Evolutionary conservation across 2,329 filamentous ascomycete genomes (phyloP).

Genomic region (Penicillium sp.): DNA sequence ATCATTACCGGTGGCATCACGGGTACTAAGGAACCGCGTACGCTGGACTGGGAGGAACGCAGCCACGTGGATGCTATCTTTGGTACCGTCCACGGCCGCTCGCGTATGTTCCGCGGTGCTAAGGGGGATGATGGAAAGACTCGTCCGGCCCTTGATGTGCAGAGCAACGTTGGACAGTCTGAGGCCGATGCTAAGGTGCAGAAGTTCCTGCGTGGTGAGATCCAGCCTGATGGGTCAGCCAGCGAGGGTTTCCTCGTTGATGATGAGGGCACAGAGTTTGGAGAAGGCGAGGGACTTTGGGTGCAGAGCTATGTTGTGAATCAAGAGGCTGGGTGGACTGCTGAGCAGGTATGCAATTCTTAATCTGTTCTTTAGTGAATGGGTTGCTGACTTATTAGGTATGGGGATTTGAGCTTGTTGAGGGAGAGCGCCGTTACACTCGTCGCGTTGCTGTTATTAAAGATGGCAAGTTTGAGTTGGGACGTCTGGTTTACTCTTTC

Average conservation of each 20-base stretch:
- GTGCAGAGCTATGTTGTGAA: slow-evolving; percentile 54
- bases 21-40: slow-evolving; percentile 61
- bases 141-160: slow-evolving; percentile 35
- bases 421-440: slow-evolving; percentile 43
- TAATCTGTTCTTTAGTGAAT: not conserved
- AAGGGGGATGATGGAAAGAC: slow-evolving; percentile 40
- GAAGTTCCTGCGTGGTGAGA: slow-evolving; percentile 42
- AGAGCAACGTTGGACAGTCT: slow-evolving; percentile 39
- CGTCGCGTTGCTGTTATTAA: slow-evolving; percentile 45
- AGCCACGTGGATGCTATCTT: slow-evolving; percentile 78
- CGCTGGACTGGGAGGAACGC: slow-evolving; percentile 59
- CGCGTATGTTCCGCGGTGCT: slow-evolving; percentile 48
- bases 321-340: slow-evolving; percentile 53
- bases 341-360: slow-evolving; percentile 47
- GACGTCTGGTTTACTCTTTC: slow-evolving; percentile 45
- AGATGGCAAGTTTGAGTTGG: slow-evolving; percentile 34
- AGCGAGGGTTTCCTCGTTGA: slow-evolving; percentile 61
- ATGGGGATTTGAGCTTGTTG: slow-evolving; percentile 48
- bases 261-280: slow-evolving; percentile 45
- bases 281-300: slow-evolving; percentile 44
- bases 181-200: slow-evolving; percentile 39
- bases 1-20: slow-evolving; percentile 68
- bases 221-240: slow-evolving; percentile 55
- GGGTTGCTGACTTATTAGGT: slow-evolving; percentile 30
- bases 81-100: slow-evolving; percentile 65